Conservation (phyloP, 345 rosid genomes). For the Carallia pectinifolia region DNA sequence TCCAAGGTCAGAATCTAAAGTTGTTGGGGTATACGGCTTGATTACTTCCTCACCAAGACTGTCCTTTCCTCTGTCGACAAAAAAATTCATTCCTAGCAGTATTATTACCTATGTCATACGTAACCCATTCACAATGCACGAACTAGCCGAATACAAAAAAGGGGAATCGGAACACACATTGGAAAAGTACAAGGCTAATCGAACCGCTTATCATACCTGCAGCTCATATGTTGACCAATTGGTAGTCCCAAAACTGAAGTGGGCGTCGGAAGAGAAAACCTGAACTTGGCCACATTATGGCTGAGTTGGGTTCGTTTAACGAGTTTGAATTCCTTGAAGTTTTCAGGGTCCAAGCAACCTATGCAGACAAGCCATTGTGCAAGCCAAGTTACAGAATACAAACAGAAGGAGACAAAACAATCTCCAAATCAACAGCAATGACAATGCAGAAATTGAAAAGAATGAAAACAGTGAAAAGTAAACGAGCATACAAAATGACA, state of each 20-base stretch:
- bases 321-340: conserved; percentile 48
- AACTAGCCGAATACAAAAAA: neutral
- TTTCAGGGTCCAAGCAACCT: conserved; percentile 50
- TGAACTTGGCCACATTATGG: conserved; percentile 50
- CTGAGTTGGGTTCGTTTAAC: conserved; percentile 41
- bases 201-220: conserved; percentile 36
- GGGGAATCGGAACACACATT: neutral
- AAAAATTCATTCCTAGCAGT: neutral
- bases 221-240: conserved; percentile 54
- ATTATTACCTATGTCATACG: neutral
- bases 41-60: conserved; percentile 28
- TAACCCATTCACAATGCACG: neutral
- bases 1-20: conserved; percentile 31
- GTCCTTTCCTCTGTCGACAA: conserved; percentile 26
- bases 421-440: neutral
- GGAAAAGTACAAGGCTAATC: neutral
- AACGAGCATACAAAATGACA: no score
- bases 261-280: conserved; percentile 48
- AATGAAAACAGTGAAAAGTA: neutral
- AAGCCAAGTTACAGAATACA: conserved; percentile 5
- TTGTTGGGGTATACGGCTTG: conserved; percentile 33
- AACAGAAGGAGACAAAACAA: neutral
- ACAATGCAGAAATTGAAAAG: no score
- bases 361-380: neutral
- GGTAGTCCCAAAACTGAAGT: conserved; percentile 50